Evolutionary conservation across 2,329 filamentous ascomycete species (phyloP).

Genomic region (Zarea fungicola): DNA sequence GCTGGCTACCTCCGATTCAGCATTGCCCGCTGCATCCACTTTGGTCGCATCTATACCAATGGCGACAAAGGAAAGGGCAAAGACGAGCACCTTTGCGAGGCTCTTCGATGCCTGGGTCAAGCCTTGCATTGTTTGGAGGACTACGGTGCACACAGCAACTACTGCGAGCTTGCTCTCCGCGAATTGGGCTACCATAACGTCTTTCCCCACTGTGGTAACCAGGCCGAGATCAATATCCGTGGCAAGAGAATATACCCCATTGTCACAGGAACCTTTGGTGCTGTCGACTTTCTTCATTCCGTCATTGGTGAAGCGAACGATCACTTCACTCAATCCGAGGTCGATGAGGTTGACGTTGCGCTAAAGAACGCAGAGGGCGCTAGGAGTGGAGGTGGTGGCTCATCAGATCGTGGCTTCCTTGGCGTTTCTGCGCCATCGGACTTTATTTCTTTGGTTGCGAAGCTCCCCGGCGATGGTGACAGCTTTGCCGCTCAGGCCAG

Average conservation of each 20-base stretch:
- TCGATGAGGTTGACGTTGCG: constrained; percentile 73
- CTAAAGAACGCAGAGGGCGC: constrained; percentile 61
- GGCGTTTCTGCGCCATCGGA: constrained; percentile 40
- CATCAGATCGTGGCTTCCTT: constrained; percentile 35
- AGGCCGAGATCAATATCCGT: constrained; percentile 56
- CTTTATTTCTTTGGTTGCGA: constrained; percentile 67
- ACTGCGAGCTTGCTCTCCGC: constrained; percentile 63
- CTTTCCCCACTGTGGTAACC: constrained; percentile 67
- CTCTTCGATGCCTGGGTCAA: constrained; percentile 69
- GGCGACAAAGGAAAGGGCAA: constrained; percentile 56
- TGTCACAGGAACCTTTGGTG: constrained; percentile 70
- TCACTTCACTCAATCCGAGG: constrained; percentile 79
- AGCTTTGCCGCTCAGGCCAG: constrained; percentile 63
- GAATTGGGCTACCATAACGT: constrained; percentile 64
- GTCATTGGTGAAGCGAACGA: constrained; percentile 73
- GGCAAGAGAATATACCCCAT: constrained; percentile 68
- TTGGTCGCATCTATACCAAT: constrained; percentile 67
- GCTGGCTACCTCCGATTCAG: constrained; percentile 77
- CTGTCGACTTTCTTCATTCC: constrained; percentile 78
- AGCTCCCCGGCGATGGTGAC: constrained; percentile 66
- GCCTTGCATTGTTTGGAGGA: constrained; percentile 74
- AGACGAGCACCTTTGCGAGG: constrained; percentile 75
- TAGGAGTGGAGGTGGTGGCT: constrained; percentile 29
- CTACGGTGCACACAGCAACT: constrained; percentile 76
- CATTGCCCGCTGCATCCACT: constrained; percentile 69